Evolutionary conservation across 805 yeast genomes (phyloP).

Genomic region (Barnettozyma sp.): DNA sequence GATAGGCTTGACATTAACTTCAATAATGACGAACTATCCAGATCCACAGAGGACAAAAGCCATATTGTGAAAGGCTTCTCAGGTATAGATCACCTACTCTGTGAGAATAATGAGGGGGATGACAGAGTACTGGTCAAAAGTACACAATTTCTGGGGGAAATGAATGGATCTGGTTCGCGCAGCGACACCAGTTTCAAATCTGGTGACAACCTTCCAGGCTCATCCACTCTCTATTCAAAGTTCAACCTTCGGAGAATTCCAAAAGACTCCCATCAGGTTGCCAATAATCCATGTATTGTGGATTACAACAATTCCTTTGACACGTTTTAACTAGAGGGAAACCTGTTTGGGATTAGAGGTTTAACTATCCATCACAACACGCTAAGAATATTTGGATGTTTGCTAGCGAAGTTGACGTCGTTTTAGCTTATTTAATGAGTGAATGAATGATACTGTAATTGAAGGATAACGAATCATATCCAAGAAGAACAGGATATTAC

Average conservation of each 20-base stretch:
- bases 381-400: too few relatives aligned
- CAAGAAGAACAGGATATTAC: too few relatives aligned
- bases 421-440: too few relatives aligned
- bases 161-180: too few relatives aligned
- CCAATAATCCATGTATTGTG: conserved; percentile 3
- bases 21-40: conserved; percentile 1
- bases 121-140: conserved; percentile 4
- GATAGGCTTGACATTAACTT: conserved; percentile 1
- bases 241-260: conserved; percentile 10
- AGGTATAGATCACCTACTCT: not conserved
- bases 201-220: conserved; percentile 1
- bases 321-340: too few relatives aligned
- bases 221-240: conserved; percentile 11
- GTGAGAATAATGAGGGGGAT: conserved; percentile 1
- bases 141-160: too few relatives aligned
- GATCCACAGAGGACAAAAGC: not conserved
- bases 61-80: conserved; percentile 1
- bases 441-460: too few relatives aligned
- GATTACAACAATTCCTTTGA: conserved; percentile 10
- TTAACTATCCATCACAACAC: too few relatives aligned
- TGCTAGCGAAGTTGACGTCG: too few relatives aligned
- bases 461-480: too few relatives aligned
- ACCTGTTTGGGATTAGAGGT: too few relatives aligned
- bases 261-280: not conserved
- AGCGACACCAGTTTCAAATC: not conserved